Conservation (phyloP, 805 yeast genomes). For the Kluyveromyces aestuarii region DNA sequence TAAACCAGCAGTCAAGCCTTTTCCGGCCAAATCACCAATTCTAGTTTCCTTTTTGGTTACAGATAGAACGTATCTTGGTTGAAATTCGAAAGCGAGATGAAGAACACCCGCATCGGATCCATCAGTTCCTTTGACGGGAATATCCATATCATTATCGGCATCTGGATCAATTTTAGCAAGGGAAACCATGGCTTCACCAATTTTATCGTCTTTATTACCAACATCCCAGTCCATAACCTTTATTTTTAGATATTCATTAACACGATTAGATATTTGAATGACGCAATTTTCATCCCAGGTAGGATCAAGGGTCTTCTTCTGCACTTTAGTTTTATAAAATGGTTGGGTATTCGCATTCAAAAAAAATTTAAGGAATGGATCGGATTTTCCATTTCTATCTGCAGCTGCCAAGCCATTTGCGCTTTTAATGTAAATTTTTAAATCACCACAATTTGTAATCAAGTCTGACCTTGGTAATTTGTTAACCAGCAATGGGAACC, state of each 20-base stretch:
- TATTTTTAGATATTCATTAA: constrained; percentile 47
- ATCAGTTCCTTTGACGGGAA: constrained; percentile 38
- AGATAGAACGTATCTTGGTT: constrained; percentile 57
- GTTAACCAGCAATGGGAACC: constrained; percentile 63
- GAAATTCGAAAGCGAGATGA: constrained; percentile 50
- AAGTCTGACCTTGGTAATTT: constrained; percentile 67
- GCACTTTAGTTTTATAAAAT: constrained; percentile 65
- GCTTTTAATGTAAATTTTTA: constrained; percentile 49
- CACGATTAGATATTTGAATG: constrained; percentile 51
- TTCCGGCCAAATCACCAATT: constrained; percentile 42
- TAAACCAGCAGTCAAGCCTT: constrained; percentile 39
- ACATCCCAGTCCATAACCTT: constrained; percentile 86
- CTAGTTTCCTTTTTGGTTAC: constrained; percentile 32
- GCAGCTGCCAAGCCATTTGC: constrained; percentile 72
- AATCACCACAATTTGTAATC: constrained; percentile 62
- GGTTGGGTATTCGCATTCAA: constrained; percentile 51
- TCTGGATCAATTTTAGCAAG: constrained; percentile 55
- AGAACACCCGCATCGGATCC: constrained; percentile 50
- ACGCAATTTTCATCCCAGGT: constrained; percentile 68
- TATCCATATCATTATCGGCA: constrained; percentile 39
- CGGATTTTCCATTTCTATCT: constrained; percentile 90
- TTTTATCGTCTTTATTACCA: constrained; percentile 75
- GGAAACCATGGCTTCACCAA: constrained; percentile 56
- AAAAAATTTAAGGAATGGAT: constrained; percentile 72
- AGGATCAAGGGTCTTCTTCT: constrained; percentile 87